phyloP scores from a whole-genome alignment of 2,329 filamentous ascomycete species.

The Aspergillus caelatus region DNA sequence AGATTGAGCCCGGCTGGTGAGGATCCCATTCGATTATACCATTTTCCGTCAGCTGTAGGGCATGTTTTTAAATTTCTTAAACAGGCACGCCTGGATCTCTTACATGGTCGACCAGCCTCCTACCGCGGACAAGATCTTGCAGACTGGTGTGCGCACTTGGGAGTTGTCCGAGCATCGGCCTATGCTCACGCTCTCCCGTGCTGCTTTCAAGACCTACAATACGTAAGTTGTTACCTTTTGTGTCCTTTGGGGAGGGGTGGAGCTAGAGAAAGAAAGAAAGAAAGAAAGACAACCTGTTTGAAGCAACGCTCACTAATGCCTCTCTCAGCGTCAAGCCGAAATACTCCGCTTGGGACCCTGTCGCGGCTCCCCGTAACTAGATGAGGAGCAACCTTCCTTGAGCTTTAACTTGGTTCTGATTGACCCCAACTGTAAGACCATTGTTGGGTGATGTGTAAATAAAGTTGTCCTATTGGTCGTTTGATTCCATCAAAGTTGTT shows the following conservation, averaged over 20 bases:
- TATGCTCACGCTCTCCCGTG: constrained; percentile 74
- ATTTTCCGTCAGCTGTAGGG: not conserved
- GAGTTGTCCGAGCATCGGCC: constrained; percentile 73
- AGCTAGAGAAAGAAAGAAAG: not conserved
- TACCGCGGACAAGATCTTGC: constrained; percentile 71
- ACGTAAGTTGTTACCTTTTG: constrained; percentile 69
- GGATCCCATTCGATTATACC: constrained; percentile 7
- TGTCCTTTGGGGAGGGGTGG: not conserved
- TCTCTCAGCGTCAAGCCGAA: constrained; percentile 34
- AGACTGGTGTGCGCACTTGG: constrained; percentile 70
- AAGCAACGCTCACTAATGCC: constrained; percentile 4
- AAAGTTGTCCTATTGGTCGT: constrained; percentile 36
- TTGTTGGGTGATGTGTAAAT: constrained; percentile 36
- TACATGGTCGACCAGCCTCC: constrained; percentile 90
- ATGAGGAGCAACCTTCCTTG: constrained; percentile 3
- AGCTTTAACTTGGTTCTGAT: constrained; percentile 2
- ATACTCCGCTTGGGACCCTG: constrained; percentile 38
- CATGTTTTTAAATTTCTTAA: not conserved
- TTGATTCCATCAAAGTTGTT: constrained; percentile 23
- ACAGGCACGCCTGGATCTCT: constrained; percentile 94
- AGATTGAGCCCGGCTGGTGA: constrained; percentile 90
- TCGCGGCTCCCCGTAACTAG: constrained; percentile 35
- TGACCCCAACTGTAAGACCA: not conserved
- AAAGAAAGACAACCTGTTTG: not conserved
- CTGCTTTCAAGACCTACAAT: constrained; percentile 89